Base-by-base conservation (phyloP, 352 stramenopile species). In the Aphanomyces cochlioides region DNA sequence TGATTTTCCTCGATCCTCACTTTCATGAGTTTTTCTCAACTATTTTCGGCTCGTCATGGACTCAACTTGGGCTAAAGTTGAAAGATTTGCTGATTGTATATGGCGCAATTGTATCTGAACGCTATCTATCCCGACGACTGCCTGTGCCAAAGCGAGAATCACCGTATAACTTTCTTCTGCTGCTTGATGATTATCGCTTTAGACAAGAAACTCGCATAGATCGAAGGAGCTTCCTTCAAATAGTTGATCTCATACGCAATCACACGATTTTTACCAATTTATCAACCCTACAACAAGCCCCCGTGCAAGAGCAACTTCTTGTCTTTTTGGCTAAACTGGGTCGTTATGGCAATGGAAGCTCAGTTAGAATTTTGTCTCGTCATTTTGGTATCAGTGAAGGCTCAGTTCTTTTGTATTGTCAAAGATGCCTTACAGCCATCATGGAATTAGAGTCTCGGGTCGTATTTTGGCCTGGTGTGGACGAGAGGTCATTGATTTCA, bases 311-410 rank as follows among this genome's bases (percentile, higher is more conserved):
- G 17, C 57, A 66, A 47, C 28, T 66, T 7, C 13, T 66, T n/a
- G 57, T 66, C 6, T 66, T 66, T 19, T 19, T 66, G 8, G 12
- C 57, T 48, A 45, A 53, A 53, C 57, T 66, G 12, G 57, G 57
- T 6, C 6, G 41, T 7, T 66, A 66, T 66, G 57, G 57, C 7
- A 66, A 66, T 47, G 57, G 57, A 21, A 34, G 37, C 8, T 66
- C 13, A 7, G 17, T 66, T 19, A 34, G n/a, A 34, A 34, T 66
- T 48, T 21, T 66, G 12, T 17, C 57, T 7, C 6, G 57, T 7
- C 53, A 66, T 34, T 66, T 66, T 53, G 57, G 57, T 66, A 48
- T 66, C 7, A 34, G 13, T 48, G 57, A 66, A 19, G 57, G 57
- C 6, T 53, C 12, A 56, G 57, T 66, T 63, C 6, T 7, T 7